Evolutionary conservation across 83 land plant genomes (phyloP).

Genomic region (Thuja plicata): DNA sequence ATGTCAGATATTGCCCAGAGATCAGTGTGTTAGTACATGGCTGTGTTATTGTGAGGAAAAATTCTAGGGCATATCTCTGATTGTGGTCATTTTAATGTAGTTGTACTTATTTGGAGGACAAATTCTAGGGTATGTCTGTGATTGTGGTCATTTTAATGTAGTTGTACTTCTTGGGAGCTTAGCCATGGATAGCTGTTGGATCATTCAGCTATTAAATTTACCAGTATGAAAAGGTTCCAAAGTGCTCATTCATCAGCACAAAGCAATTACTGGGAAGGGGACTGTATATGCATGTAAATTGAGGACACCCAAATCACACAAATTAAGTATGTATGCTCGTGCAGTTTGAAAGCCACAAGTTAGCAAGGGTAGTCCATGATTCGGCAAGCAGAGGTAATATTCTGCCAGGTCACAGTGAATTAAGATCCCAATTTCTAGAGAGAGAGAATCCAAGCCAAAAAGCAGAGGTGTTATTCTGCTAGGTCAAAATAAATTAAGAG

Average conservation of each 20-base stretch:
- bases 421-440: constrained; percentile 11
- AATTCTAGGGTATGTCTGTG: not conserved
- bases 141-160: not conserved
- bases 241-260: constrained; percentile 36
- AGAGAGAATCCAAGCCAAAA: constrained; percentile 31
- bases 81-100: not conserved
- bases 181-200: too few relatives aligned
- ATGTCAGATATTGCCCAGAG: not conserved
- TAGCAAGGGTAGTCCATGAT: not conserved
- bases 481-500: not conserved
- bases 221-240: constrained; percentile 25
- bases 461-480: not conserved
- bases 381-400: not conserved
- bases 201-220: constrained; percentile 33
- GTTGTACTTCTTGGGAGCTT: not conserved
- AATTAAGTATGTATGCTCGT: constrained; percentile 22
- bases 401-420: not conserved
- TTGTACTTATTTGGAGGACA: not conserved
- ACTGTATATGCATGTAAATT: constrained; percentile 40
- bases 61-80: not conserved
- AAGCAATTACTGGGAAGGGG: constrained; percentile 37
- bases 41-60: not conserved
- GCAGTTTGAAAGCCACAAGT: constrained; percentile 13
- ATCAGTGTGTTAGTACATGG: not conserved
- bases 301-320: constrained; percentile 7